Evolutionary conservation across 176 grass and related monocot species (phyloP), one percentile per base, ranked within the genome.

Genomic region (Rhipidocladum racemiflorum): DNA sequence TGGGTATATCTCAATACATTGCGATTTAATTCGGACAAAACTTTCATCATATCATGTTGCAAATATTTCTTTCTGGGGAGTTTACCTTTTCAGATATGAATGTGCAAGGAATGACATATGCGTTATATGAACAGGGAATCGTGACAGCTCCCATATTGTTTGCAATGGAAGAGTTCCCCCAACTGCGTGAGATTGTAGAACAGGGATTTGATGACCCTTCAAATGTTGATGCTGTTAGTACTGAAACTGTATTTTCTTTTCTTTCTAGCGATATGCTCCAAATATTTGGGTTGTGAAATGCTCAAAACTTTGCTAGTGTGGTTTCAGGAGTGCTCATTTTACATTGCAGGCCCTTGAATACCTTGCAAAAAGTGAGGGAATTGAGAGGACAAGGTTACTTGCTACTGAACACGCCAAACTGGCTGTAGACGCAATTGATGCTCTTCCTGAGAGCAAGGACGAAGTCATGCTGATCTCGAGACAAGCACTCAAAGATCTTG

Each of bases 61-160:
- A 2, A 28, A 40, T 60, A 40, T 42, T 65, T 36, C 40, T 14
- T 55, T 32, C 28, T 45, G 18, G 24, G 9, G 43, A 17, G 27
- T 45, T 66, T 86, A 30, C 9, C 4, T 78, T 63, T 55, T 42
- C 27, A 59, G 8, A 75, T 68, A 8, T 40, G 39, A 35, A 79
- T 50, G 61, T 54, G 4, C 24, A 42, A 85, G 21, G 56, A 64
- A 81, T 78, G 30, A 79, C 20, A 61, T 32, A 40, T 78, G 20
- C 34, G 27, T 43, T 55, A 4, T 25, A 24, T 83, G 45, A 70
- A 45, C 83, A 97, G 91, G 94, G 94, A 84, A 88, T 97, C 24
- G 84, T 94, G 65, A 97, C 91, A 12, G 94, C 91, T 88, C 94
- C 91, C 18, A 79, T 97, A 88, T 67, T 94, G 45, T 94, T 91